Conservation (phyloP, 2,329 filamentous ascomycete species). For the Beauveria caledonica region DNA sequence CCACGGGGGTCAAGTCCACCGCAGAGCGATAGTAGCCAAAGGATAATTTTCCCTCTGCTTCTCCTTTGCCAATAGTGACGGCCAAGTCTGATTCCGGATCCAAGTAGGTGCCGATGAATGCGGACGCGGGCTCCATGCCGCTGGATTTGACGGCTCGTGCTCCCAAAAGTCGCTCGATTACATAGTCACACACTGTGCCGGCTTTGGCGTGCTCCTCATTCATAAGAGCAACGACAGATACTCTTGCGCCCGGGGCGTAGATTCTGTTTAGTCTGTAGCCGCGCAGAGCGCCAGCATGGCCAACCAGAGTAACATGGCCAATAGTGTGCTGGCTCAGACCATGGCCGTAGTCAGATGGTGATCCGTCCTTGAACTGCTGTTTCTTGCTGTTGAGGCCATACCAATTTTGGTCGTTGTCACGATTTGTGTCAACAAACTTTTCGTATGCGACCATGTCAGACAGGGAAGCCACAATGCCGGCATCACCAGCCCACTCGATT, state of each 20-base stretch:
- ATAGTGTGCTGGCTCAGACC: conserved; percentile 24
- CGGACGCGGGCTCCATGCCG: conserved; percentile 10
- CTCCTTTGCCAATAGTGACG: conserved; percentile 21
- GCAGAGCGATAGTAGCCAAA: conserved; percentile 22
- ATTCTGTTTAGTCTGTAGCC: conserved; percentile 30
- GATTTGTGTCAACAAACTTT: conserved; percentile 27
- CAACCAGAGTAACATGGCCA: conserved; percentile 21
- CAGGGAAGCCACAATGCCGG: conserved; percentile 34
- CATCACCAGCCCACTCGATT: conserved; percentile 39
- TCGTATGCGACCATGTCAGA: conserved; percentile 39
- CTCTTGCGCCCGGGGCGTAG: conserved; percentile 24
- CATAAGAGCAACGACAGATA: conserved; percentile 32
- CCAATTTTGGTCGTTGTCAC: conserved; percentile 23
- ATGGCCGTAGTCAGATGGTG: conserved; percentile 26
- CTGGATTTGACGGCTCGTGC: conserved; percentile 15
- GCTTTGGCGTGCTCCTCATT: conserved; percentile 29
- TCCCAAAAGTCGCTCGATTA: conserved; percentile 24
- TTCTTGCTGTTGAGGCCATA: conserved; percentile 19
- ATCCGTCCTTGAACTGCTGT: conserved; percentile 25
- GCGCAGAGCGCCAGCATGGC: conserved; percentile 33
- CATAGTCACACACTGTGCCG: conserved; percentile 19
- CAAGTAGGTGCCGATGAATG: conserved; percentile 30
- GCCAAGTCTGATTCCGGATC: conserved; percentile 27
- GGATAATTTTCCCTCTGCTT: conserved; percentile 17
- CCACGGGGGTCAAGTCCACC: conserved; percentile 19